Base-by-base conservation (phyloP, 140 eudicot genomes). In the Erigeron philadelphicus region DNA sequence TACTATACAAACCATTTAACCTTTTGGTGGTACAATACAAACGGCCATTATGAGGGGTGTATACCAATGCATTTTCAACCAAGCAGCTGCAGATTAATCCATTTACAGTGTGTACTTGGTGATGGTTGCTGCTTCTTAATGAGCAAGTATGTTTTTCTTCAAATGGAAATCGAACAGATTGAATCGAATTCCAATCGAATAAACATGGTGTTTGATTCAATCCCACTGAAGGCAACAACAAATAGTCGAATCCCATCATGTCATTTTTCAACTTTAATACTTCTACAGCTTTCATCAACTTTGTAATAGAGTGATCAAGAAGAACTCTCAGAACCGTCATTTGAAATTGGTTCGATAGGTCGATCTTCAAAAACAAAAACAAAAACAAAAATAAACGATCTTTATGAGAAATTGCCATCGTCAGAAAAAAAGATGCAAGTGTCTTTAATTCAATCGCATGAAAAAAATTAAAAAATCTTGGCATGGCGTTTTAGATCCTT, bases 1-100 rank as follows among this genome's bases (percentile, higher is more conserved):
- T 83, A 1, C 86, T 83, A 76, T 85, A 72, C 63, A 86, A 11
- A 45, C 76, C 84, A 23, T 59, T 19, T 62, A 89, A 76, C 54
- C 75, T 72, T 10, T 76, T 72, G 2, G 78, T 60, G 25, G 87
- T 76, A 79, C 88, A 89, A 72, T 93, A 93, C 21, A 89, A 16
- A 45, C 45, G 61, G n/a, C 67, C 78, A 64, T 87, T 93, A 70
- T 93, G 96, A 21, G 98, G 98, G 0, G 98, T 93, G 50, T 52
- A 74, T 7, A 87, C 90, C 76, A 93, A 75, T 41, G 86, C 76
- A 61, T 87, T 89, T 67, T 89, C 85, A 64, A 93, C 7, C 50
- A 53, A 68, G 59, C 95, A 87, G 50, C 79, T 42, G 67, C 93
- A 81, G 0, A 83, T 71, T 69, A 76, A 53, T 40, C 95, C 94